Conservation (phyloP, 176 grass and related monocot species). For the Cymbopogon citratus region DNA sequence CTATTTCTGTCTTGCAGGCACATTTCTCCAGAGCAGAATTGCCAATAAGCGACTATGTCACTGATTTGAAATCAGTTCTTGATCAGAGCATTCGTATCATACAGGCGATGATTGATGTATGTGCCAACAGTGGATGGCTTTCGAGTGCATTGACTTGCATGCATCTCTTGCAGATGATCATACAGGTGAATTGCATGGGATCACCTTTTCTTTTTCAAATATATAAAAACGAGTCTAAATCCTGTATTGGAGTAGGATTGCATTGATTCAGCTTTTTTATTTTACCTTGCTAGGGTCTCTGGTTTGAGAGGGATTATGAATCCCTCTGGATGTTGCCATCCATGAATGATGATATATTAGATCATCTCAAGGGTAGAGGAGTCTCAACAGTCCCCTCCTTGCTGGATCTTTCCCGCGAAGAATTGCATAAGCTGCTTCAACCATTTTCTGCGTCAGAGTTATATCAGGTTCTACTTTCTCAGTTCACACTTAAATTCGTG, state of each 20-base stretch:
- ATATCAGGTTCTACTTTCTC: conserved; percentile 58
- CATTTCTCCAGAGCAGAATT: conserved; percentile 91
- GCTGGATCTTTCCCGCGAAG: conserved; percentile 55
- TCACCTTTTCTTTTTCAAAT: conserved; percentile 6
- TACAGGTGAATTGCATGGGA: conserved; percentile 57
- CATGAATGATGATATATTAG: conserved; percentile 75
- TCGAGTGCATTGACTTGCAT: conserved; percentile 87
- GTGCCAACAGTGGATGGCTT: conserved; percentile 97
- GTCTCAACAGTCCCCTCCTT: conserved; percentile 48
- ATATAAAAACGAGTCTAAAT: neutral
- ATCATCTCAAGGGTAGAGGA: conserved; percentile 59
- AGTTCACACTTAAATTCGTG: neutral
- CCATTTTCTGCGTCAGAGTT: conserved; percentile 50
- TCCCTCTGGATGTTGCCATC: conserved; percentile 84
- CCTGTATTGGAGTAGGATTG: neutral
- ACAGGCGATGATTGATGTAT: conserved; percentile 98
- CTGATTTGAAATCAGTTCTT: conserved; percentile 97
- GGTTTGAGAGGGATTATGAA: conserved; percentile 79
- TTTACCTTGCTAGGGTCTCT: conserved; percentile 58
- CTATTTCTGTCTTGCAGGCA: conserved; percentile 57
- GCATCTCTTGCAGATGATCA: conserved; percentile 97
- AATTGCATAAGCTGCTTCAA: conserved; percentile 59
- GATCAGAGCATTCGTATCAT: conserved; percentile 98
- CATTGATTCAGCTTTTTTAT: neutral
- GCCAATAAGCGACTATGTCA: conserved; percentile 81